Base-by-base conservation (phyloP, 73 alveolate genomes). In the Symbiodinium pilosum region DNA sequence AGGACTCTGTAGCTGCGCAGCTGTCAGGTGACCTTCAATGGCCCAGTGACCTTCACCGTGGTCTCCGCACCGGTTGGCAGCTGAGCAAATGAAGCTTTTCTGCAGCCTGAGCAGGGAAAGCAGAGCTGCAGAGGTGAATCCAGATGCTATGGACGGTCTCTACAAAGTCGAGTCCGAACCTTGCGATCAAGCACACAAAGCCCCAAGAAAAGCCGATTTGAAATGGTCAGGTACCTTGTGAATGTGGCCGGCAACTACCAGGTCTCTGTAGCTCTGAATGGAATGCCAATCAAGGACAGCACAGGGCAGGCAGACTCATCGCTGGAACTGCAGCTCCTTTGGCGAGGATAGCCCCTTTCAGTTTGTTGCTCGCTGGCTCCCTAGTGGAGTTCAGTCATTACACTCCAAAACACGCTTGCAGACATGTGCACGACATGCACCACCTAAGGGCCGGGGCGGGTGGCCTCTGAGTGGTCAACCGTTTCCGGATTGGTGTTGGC, bases 11-110 rank as follows among this genome's bases (percentile, higher is more conserved):
- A 20, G 52, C n/a, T 38, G 88, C 87, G 59, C 38, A 14, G 0
- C 34, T 7, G 32, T 24, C 54, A 81, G 85, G 94, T 87, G 84
- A 54, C 94, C 64, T 87, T 87, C 94, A 87, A 87, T 34, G 94
- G 94, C 42, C 94, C 94, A 4, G 94, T 87, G 85, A 87, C 94
- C 94, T 87, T 87, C 94, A 87, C 94, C 40, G 84, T 87, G 94
- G 94, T 87, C 59, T 87, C 94, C 26, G 84, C 94, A 36, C 94
- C 94, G 16, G 84, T 39, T 39, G 81, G 32, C 43, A 26, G 43
- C 43, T 24, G 73, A 84, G 73, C 92, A 24, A 21, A 54, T 30
- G 71, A 24, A 30, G 26, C 26, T 2, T 54, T 7, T 1, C 26
- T 30, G 26, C 73, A 3, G 2, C 26, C 12, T 16, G 73, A 8